Percentiles rank a stretch among this genome's conserved stretches.
These are phyloP conservation scores for Aspergillus ochraceus DNA, from an alignment of 2,329 filamentous ascomycete species.

Conservation along the genomic window DNA sequence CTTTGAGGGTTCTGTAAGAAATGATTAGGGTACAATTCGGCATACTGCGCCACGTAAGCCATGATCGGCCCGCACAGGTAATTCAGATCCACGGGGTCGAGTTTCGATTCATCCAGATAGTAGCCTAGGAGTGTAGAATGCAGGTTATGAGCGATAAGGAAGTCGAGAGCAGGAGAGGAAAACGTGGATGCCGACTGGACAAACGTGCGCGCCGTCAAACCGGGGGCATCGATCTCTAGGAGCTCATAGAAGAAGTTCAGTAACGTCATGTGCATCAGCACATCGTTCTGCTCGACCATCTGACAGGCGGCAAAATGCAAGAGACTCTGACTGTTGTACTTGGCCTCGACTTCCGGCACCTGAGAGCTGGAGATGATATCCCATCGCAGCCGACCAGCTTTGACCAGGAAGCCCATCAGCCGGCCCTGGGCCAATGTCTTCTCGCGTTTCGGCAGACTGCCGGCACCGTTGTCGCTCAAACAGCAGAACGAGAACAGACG, in stretches of 20 bases:
- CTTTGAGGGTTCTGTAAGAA: constrained; percentile 47
- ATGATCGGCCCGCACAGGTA: constrained; percentile 58
- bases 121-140: constrained; percentile 53
- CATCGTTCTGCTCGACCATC: constrained; percentile 60
- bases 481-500: constrained; percentile 58
- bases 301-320: constrained; percentile 56
- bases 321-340: constrained; percentile 44
- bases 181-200: constrained; percentile 37
- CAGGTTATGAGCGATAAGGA: constrained; percentile 51
- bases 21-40: constrained; percentile 55
- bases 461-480: constrained; percentile 38
- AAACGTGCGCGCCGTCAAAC: constrained; percentile 30
- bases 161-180: constrained; percentile 50
- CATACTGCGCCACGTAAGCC: constrained; percentile 59
- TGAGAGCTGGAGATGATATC: constrained; percentile 53
- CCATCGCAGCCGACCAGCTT: constrained; percentile 57
- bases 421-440: constrained; percentile 62
- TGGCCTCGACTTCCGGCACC: constrained; percentile 52
- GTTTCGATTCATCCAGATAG: constrained; percentile 52
- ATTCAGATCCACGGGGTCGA: constrained; percentile 52
- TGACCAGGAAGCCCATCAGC: constrained; percentile 58
- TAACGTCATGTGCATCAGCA: constrained; percentile 61
- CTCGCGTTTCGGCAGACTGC: constrained; percentile 49
- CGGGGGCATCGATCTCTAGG: constrained; percentile 45
- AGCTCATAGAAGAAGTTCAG: constrained; percentile 60